Evolutionary conservation across 176 grass and related monocot genomes (phyloP).

Genomic region (Carex parvula): DNA sequence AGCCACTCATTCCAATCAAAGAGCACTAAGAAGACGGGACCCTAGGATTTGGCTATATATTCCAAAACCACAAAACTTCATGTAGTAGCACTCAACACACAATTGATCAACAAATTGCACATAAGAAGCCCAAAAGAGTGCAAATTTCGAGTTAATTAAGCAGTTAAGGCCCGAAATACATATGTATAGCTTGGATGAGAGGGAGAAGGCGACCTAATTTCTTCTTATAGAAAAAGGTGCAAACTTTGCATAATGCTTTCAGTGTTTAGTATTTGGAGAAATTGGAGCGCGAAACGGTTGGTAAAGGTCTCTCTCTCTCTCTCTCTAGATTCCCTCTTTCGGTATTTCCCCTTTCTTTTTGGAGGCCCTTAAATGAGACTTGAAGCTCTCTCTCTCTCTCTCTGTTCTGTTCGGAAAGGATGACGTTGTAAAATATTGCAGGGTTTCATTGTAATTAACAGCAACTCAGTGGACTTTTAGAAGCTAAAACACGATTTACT

Average conservation of each 20-base stretch:
- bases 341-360: slow-evolving; percentile 6
- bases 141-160: slow-evolving; percentile 4
- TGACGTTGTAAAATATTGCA: slow-evolving; percentile 28
- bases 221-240: slow-evolving; percentile 13
- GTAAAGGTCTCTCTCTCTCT: slow-evolving; percentile 13
- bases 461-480: slow-evolving; percentile 5
- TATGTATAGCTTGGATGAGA: neutral
- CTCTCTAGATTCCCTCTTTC: slow-evolving; percentile 5
- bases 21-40: neutral
- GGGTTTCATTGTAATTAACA: slow-evolving; percentile 28
- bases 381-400: neutral
- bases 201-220: neutral
- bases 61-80: neutral
- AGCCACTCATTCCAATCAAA: slow-evolving; percentile 17
- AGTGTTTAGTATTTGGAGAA: neutral
- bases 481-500: slow-evolving; percentile 28
- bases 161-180: neutral
- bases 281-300: slow-evolving; percentile 22
- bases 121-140: neutral
- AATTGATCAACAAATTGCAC: slow-evolving; percentile 3
- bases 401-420: slow-evolving; percentile 21
- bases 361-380: neutral
- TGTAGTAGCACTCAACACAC: neutral
- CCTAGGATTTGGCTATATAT: neutral
- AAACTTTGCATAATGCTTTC: slow-evolving; percentile 12